These are phyloP conservation scores for Talaromyces thailandensis DNA, from an alignment of 495 filamentous ascomycete species.

Conservation along the genomic window DNA sequence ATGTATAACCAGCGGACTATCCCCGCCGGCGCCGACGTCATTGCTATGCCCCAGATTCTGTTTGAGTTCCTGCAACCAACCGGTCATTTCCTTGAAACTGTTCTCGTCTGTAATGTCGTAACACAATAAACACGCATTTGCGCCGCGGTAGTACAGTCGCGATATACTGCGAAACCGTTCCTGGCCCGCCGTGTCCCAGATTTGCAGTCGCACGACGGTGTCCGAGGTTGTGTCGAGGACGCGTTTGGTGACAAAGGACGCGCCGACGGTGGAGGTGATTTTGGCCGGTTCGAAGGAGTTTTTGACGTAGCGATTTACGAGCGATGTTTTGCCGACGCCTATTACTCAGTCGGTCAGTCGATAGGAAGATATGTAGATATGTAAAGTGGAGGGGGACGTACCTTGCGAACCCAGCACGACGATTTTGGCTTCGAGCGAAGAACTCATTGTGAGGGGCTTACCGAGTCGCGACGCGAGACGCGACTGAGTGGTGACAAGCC, in stretches of 20 bases:
- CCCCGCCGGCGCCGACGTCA: slow-evolving; percentile 11
- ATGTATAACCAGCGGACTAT: slow-evolving; percentile 76
- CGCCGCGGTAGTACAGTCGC: slow-evolving; percentile 88
- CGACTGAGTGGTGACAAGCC: background rate
- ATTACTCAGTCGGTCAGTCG: background rate
- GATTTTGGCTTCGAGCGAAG: slow-evolving; percentile 82
- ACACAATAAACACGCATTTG: slow-evolving; percentile 88
- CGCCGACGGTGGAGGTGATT: slow-evolving; percentile 78
- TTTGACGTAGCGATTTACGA: slow-evolving; percentile 80
- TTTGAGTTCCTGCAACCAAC: slow-evolving; percentile 76
- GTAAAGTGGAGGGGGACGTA: slow-evolving; percentile 16
- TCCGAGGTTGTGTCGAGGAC: slow-evolving; percentile 77
- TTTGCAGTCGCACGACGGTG: slow-evolving; percentile 73
- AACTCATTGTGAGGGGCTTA: slow-evolving; percentile 47
- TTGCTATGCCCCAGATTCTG: slow-evolving; percentile 42
- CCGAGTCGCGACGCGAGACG: slow-evolving; percentile 5
- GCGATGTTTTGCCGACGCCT: slow-evolving; percentile 91
- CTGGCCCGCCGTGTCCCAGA: slow-evolving; percentile 93
- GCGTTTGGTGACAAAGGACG: slow-evolving; percentile 88
- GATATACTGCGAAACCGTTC: slow-evolving; percentile 93
- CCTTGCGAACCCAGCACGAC: slow-evolving; percentile 81
- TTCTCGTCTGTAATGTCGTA: slow-evolving; percentile 85
- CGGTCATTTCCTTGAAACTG: slow-evolving; percentile 88
- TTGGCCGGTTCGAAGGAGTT: slow-evolving; percentile 63
- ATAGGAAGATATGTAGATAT: background rate